Conservation (phyloP, 106 monocot genomes). For the Cymbidium sinense region DNA sequence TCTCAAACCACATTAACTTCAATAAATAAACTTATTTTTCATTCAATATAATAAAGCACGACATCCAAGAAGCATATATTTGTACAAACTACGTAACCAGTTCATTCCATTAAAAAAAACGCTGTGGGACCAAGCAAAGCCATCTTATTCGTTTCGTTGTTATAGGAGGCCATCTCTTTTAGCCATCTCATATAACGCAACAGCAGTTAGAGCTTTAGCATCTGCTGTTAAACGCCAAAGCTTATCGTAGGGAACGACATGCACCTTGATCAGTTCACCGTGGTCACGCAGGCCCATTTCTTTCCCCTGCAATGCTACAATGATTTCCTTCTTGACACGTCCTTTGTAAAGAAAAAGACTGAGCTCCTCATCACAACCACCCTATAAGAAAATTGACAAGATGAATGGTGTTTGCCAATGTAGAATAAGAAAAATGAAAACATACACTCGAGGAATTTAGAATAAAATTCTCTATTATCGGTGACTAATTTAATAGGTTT, state of each 20-base stretch:
- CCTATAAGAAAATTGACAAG: slow-evolving; percentile 24
- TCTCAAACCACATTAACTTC: no score
- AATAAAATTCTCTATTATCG: no score
- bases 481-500: no score
- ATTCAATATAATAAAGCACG: no score
- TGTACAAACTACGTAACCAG: no score
- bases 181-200: slow-evolving; percentile 91
- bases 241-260: slow-evolving; percentile 63
- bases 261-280: slow-evolving; percentile 91
- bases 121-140: neutral
- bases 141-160: neutral
- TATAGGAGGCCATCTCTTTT: slow-evolving; percentile 69
- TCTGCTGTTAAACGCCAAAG: slow-evolving; percentile 88
- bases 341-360: slow-evolving; percentile 72
- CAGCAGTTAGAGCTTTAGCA: slow-evolving; percentile 73
- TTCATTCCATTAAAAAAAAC: neutral
- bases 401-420: no score
- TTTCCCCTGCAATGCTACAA: slow-evolving; percentile 62
- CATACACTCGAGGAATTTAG: neutral
- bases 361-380: slow-evolving; percentile 94
- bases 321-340: slow-evolving; percentile 43
- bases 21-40: no score
- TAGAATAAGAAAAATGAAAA: no score
- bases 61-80: no score
- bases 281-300: slow-evolving; percentile 81